Conservation (phyloP, 176 grass and related monocot species). For the Juncus inflexus region DNA sequence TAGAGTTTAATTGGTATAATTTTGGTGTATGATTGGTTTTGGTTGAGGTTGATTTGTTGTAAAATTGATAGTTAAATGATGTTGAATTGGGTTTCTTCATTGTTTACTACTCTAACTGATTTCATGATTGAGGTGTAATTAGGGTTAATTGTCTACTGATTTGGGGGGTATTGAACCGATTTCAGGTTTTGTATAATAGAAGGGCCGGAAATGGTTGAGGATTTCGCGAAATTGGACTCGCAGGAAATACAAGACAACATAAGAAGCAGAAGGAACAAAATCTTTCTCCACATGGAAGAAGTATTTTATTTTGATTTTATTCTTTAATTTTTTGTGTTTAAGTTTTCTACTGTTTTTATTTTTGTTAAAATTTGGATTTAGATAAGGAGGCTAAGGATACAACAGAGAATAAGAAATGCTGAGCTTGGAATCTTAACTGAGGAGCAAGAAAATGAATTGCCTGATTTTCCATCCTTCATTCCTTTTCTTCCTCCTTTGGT, state of each 20-base stretch:
- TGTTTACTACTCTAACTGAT: too few relatives aligned
- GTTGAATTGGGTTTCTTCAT: neutral
- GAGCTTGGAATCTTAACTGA: conserved; percentile 87
- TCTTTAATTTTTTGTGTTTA: conserved; percentile 18
- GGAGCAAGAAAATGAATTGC: conserved; percentile 69
- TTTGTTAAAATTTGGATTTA: conserved; percentile 7
- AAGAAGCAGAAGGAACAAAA: conserved; percentile 95
- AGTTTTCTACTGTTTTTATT: neutral
- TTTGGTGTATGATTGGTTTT: too few relatives aligned
- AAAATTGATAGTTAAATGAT: neutral
- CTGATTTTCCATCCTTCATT: conserved; percentile 98
- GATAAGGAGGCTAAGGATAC: conserved; percentile 97
- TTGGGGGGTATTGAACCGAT: neutral
- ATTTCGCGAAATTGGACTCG: conserved; percentile 86
- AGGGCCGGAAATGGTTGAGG: conserved; percentile 95
- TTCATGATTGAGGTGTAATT: too few relatives aligned
- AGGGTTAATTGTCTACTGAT: too few relatives aligned
- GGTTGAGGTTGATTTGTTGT: neutral
- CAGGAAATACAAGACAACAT: conserved; percentile 97
- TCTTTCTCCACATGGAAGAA: conserved; percentile 99
- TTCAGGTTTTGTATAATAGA: conserved; percentile 98
- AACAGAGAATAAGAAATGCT: conserved; percentile 95
- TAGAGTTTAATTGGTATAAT: neutral
- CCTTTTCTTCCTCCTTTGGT: conserved; percentile 96
- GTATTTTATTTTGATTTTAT: conserved; percentile 37